These are phyloP conservation scores for Eremomyces bilateralis DNA, from an alignment of 495 filamentous ascomycete species.

Conservation along the genomic window DNA sequence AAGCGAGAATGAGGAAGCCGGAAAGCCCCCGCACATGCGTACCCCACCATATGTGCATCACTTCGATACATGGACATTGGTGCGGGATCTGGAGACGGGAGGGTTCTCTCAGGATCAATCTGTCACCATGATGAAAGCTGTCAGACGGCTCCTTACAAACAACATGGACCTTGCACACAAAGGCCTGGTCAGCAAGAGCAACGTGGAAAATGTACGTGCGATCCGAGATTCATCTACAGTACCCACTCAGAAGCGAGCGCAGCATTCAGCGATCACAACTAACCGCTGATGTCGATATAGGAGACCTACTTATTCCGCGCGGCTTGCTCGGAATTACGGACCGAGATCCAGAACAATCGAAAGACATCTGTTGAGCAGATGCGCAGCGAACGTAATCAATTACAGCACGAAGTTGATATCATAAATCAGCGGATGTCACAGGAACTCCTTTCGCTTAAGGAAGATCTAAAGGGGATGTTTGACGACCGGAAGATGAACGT, in stretches of 20 bases:
- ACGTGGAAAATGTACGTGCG: conserved; percentile 42
- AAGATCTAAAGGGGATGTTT: conserved; percentile 86
- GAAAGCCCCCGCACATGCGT: conserved; percentile 41
- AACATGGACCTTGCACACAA: conserved; percentile 63
- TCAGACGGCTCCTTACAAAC: conserved; percentile 47
- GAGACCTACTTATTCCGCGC: conserved; percentile 87
- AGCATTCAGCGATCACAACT: too few species aligned
- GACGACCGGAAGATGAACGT: conserved; percentile 90
- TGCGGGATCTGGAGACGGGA: conserved; percentile 45
- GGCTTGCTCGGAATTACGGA: conserved; percentile 77
- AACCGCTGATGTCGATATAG: too few species aligned
- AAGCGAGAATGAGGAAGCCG: conserved; percentile 21
- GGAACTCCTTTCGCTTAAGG: conserved; percentile 57
- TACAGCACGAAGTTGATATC: conserved; percentile 90
- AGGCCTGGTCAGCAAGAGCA: conserved; percentile 53
- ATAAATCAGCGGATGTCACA: conserved; percentile 61
- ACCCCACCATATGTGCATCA: conserved; percentile 75
- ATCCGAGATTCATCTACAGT: too few species aligned
- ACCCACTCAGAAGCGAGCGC: too few species aligned
- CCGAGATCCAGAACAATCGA: conserved; percentile 40
- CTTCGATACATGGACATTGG: conserved; percentile 82
- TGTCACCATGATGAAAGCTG: conserved; percentile 69
- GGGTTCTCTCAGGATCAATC: conserved; percentile 51
- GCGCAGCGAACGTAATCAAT: conserved; percentile 55
- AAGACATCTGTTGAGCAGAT: conserved; percentile 42